Conservation (phyloP, 768 basidiomycete genomes). For the Porpolomopsis calyptriformis region DNA sequence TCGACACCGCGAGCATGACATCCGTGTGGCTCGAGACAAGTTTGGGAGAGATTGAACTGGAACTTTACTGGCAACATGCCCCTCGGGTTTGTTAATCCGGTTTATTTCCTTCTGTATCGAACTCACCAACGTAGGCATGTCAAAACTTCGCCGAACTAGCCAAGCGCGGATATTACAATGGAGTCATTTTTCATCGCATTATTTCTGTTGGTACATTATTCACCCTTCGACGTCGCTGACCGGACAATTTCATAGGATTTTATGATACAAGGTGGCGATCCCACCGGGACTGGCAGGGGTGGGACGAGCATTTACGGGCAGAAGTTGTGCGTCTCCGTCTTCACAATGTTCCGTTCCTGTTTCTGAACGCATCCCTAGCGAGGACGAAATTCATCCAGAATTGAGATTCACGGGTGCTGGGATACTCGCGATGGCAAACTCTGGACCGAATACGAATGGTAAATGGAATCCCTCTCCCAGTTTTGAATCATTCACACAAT, state of each 20-base stretch:
- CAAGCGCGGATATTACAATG: slow-evolving; percentile 90
- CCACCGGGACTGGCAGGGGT: slow-evolving; percentile 90
- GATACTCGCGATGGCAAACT: slow-evolving; percentile 95
- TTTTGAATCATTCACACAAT: slow-evolving; percentile 14
- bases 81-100: slow-evolving; percentile 45
- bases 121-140: slow-evolving; percentile 56
- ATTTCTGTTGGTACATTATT: slow-evolving; percentile 48
- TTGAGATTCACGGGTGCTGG: slow-evolving; percentile 93
- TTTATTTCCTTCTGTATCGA: slow-evolving; percentile 2
- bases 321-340: slow-evolving; percentile 56
- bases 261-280: slow-evolving; percentile 95
- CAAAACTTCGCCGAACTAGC: slow-evolving; percentile 89
- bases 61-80: slow-evolving; percentile 89
- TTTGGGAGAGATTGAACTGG: slow-evolving; percentile 78
- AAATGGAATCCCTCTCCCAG: slow-evolving; percentile 9
- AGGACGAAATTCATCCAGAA: slow-evolving; percentile 87
- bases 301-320: slow-evolving; percentile 84
- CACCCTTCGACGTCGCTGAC: background rate
- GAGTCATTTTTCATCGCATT: slow-evolving; percentile 83
- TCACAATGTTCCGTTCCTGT: background rate
- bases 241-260: slow-evolving; percentile 53
- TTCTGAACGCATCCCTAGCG: slow-evolving; percentile 31
- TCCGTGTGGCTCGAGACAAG: slow-evolving; percentile 75
- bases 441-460: slow-evolving; percentile 89
- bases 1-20: no score